A percentile compares a stretch with the other conserved stretches of the same genome.
These are phyloP conservation scores for Gymnopilus dilepis DNA, from an alignment of 768 basidiomycete species.

Conservation along the genomic window DNA sequence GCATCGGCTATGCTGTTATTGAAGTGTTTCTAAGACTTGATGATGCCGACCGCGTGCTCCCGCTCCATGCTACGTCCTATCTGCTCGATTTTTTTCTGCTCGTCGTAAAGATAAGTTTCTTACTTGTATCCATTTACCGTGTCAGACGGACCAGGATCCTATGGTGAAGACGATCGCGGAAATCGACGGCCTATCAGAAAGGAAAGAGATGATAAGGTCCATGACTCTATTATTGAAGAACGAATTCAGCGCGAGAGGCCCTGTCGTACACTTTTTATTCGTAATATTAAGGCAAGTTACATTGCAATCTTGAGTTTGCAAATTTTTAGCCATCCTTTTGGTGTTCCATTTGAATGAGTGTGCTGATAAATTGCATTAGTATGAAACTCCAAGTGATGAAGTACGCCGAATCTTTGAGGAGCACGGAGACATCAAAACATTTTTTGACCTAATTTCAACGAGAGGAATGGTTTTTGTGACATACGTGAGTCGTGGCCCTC, in stretches of 20 bases:
- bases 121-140: conserved; percentile 54
- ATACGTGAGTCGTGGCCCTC: conserved; percentile 70
- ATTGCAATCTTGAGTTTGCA: conserved; percentile 25
- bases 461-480: conserved; percentile 99
- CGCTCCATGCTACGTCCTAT: conserved; percentile 52
- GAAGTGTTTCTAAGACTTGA: conserved; percentile 35
- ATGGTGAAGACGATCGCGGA: conserved; percentile 55
- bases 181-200: conserved; percentile 61
- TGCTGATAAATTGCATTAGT: conserved; percentile 51
- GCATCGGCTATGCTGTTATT: conserved; percentile 27
- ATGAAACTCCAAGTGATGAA: conserved; percentile 87
- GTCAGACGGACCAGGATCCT: conserved; percentile 69
- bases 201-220: conserved; percentile 87
- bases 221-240: conserved; percentile 92
- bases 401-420: conserved; percentile 88
- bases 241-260: conserved; percentile 93
- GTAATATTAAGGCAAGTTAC: conserved; percentile 93
- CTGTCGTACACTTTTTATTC: conserved; percentile 94
- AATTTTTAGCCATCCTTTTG: conserved; percentile 13
- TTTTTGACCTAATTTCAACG: conserved; percentile 93
- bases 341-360: conserved; percentile 16
- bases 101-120: conserved; percentile 45
- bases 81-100: conserved; percentile 42
- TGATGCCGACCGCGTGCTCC: conserved; percentile 41
- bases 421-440: conserved; percentile 95